Conservation (phyloP, 805 yeast species). For the Starmerella tilneyi region DNA sequence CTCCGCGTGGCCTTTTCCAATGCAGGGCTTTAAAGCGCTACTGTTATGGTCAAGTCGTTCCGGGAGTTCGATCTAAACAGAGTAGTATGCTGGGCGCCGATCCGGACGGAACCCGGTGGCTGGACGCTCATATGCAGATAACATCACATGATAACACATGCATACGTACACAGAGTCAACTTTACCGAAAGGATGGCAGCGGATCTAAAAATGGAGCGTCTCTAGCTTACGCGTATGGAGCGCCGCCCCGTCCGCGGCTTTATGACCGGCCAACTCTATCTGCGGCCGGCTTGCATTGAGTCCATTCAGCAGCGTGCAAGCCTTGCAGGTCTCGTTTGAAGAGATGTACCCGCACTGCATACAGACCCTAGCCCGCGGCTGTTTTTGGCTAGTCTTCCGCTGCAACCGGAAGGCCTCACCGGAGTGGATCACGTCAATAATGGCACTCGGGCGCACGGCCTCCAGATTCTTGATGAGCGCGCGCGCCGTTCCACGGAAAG, state of each 20-base stretch:
- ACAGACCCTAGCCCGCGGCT: conserved; percentile 40
- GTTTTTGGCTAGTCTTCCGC: conserved; percentile 17
- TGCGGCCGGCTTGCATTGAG: conserved; percentile 67
- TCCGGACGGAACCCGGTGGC: no score
- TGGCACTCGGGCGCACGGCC: conserved; percentile 81
- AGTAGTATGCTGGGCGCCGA: no score
- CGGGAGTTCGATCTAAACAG: neutral
- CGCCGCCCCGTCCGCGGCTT: conserved; percentile 39
- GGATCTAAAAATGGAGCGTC: conserved; percentile 42
- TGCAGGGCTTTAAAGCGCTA: no score
- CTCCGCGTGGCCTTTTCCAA: no score
- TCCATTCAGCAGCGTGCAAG: conserved; percentile 79
- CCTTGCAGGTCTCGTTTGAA: conserved; percentile 81
- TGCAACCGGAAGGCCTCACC: conserved; percentile 48
- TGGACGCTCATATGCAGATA: neutral
- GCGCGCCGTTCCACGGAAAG: conserved; percentile 95
- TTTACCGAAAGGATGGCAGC: neutral
- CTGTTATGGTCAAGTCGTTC: no score
- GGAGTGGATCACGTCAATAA: conserved; percentile 84
- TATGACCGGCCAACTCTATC: conserved; percentile 55
- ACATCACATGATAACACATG: neutral
- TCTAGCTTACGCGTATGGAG: conserved; percentile 17
- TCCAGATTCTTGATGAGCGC: conserved; percentile 83
- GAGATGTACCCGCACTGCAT: conserved; percentile 87
- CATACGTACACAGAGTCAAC: neutral